A percentile compares a stretch with the other conserved stretches of the same genome.
phyloP scores from a whole-genome alignment of 2,329 filamentous ascomycete species.

The Pseudohalonectria lignicola region DNA sequence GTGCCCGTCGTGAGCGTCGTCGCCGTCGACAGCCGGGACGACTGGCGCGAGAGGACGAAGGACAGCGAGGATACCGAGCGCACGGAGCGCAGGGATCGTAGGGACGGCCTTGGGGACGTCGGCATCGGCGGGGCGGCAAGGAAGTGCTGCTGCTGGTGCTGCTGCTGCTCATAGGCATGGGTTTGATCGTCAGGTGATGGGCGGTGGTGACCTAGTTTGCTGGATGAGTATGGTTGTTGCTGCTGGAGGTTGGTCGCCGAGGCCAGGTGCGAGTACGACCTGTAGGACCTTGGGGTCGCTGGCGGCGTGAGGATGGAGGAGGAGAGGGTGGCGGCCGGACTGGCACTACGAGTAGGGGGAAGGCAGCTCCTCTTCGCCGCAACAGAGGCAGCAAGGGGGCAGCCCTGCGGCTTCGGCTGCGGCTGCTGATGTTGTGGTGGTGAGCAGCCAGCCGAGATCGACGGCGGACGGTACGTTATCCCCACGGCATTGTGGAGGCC shows the following conservation, averaged over 20 bases:
- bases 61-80: slow-evolving; percentile 23
- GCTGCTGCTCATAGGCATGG: too few species aligned
- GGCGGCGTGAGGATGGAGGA: slow-evolving; percentile 16
- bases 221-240: too few species aligned
- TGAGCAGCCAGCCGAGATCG: background rate
- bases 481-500: slow-evolving; percentile 56
- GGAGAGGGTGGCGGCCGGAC: background rate
- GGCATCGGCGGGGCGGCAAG: slow-evolving; percentile 19
- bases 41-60: slow-evolving; percentile 9
- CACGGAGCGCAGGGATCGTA: slow-evolving; percentile 18
- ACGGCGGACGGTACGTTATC: slow-evolving; percentile 58
- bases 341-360: background rate
- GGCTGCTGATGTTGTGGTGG: background rate
- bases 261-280: too few species aligned
- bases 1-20: slow-evolving; percentile 6
- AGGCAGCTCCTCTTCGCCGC: background rate
- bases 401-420: too few species aligned
- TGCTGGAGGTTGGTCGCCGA: too few species aligned
- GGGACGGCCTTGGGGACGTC: slow-evolving; percentile 16
- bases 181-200: too few species aligned
- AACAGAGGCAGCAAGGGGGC: too few species aligned
- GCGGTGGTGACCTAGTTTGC: too few species aligned
- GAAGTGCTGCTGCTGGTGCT: too few species aligned
- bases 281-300: slow-evolving; percentile 15
- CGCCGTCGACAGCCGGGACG: slow-evolving; percentile 2